These are phyloP conservation scores for Biscogniauxia mediterranea DNA, from an alignment of 2,329 filamentous ascomycete genomes.

Conservation along the genomic window DNA sequence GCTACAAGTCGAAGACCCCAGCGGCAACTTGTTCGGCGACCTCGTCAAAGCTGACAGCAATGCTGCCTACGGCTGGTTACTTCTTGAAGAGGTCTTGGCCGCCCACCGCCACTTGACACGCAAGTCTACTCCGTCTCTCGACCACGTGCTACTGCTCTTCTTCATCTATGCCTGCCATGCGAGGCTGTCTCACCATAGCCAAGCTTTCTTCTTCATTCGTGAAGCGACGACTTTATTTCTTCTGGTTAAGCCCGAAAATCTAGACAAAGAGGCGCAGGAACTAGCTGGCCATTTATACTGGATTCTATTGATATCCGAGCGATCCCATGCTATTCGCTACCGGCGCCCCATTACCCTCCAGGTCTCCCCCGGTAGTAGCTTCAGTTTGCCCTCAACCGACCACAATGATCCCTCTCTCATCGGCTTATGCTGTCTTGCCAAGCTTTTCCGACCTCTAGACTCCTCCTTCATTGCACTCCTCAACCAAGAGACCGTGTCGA, in stretches of 20 bases:
- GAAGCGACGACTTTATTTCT: slow-evolving; percentile 42
- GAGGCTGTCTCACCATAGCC: slow-evolving; percentile 41
- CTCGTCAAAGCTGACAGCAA: slow-evolving; percentile 36
- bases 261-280: slow-evolving; percentile 19
- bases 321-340: slow-evolving; percentile 45
- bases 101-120: slow-evolving; percentile 35
- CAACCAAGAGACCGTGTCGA: slow-evolving; percentile 37
- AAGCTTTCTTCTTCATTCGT: slow-evolving; percentile 44
- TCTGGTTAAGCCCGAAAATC: slow-evolving; percentile 32
- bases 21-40: slow-evolving; percentile 32
- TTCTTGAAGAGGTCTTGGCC: slow-evolving; percentile 38
- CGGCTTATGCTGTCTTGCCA: slow-evolving; percentile 41
- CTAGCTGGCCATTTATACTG: slow-evolving; percentile 42
- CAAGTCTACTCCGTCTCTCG: slow-evolving; percentile 36
- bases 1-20: slow-evolving; percentile 40
- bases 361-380: slow-evolving; percentile 36
- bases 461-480: slow-evolving; percentile 41
- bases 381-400: slow-evolving; percentile 22
- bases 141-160: slow-evolving; percentile 41
- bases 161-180: slow-evolving; percentile 46
- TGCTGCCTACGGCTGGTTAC: slow-evolving; percentile 36
- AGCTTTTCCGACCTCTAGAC: slow-evolving; percentile 42
- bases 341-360: slow-evolving; percentile 43
- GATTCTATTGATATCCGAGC: slow-evolving; percentile 43
- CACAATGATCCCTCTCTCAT: slow-evolving; percentile 33